Percentiles rank a stretch among this genome's conserved stretches.
Evolutionary conservation across 257 asterid genomes (phyloP).

Genomic region (Striga asiatica): DNA sequence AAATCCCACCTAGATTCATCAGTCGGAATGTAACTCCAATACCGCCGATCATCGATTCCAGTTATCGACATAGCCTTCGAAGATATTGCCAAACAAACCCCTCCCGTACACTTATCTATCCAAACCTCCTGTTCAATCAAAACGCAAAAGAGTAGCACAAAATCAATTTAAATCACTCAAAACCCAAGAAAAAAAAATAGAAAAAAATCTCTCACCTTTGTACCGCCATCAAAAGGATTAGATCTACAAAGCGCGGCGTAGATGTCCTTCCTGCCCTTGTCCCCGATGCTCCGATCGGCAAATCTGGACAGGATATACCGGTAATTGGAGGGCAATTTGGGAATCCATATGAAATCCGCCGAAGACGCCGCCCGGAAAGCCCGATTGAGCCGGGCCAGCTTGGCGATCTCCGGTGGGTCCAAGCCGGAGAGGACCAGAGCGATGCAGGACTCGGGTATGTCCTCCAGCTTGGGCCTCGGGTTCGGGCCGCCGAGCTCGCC

Average conservation of each 20-base stretch:
- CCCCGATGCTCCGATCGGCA: conserved; percentile 18
- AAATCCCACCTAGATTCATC: conserved; percentile 72
- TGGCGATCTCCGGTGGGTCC: conserved; percentile 78
- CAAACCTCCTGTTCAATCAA: conserved; percentile 45
- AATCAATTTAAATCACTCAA: background rate
- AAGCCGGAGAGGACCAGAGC: conserved; percentile 52
- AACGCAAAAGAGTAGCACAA: conserved; percentile 7
- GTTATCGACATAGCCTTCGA: conserved; percentile 68
- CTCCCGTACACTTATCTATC: conserved; percentile 78
- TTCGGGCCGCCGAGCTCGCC: conserved; percentile 1
- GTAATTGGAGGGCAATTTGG: conserved; percentile 58
- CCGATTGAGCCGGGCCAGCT: conserved; percentile 51
- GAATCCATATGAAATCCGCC: conserved; percentile 75
- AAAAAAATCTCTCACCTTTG: conserved; percentile 42
- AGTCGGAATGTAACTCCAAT: conserved; percentile 66
- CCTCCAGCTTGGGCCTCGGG: conserved; percentile 40
- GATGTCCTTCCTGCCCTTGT: conserved; percentile 42
- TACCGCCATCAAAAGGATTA: conserved; percentile 44
- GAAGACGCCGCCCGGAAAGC: conserved; percentile 66
- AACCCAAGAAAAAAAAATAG: background rate
- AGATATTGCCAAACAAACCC: conserved; percentile 63
- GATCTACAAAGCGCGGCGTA: conserved; percentile 47
- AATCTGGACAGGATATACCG: conserved; percentile 30
- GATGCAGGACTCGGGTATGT: conserved; percentile 73
- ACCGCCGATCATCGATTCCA: conserved; percentile 83